Base-by-base conservation (phyloP, 768 basidiomycete genomes). In the Harrya chromipes region DNA sequence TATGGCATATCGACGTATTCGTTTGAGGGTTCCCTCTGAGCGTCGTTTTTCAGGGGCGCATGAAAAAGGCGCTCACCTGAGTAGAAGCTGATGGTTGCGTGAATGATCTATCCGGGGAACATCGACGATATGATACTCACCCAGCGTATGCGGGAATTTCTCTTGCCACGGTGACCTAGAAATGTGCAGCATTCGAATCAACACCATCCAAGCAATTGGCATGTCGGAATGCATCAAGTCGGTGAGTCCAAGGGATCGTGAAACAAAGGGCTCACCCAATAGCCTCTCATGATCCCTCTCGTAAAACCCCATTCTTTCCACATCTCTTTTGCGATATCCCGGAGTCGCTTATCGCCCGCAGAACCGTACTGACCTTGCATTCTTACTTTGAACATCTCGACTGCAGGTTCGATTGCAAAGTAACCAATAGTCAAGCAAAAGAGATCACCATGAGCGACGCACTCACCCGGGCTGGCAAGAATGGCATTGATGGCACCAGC, bases 141-240 rank as follows among this genome's bases (percentile, higher is more conserved):
- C 89, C 93, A 27, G 94, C 94, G 64, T 97, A 97, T 9, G 94
- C 95, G 2, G 97, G 97, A 31, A 98, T 93, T 69, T 99, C 97
- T 57, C 94, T 78, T 1, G 84, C 83, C 17, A 97, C 82, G 0
- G 97, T 98, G 12, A 93, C 78, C 93, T 94, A 59, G 10, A 33
- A 23, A 23, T 20, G 7, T 13, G n/a, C n/a, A n/a, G n/a, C n/a
- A 36, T 21, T 8, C 20, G 11, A n/a, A 33, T 55, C 9, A 59
- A 27, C 17, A 17, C 21, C 7, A 4, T n/a, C 20, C 14, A 14
- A 24, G 20, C 8, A n/a, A 19, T 2, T 0, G 12, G 17, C n/a
- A n/a, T 38, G 23, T 29, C 10, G 9, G 34, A 13, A 16, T n/a
- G 14, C n/a, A 29, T 6, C 34, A 6, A 38, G 14, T n/a, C n/a